phyloP scores from a whole-genome alignment of 371 early-diverging fungal genomes.

The Mucor indicus region DNA sequence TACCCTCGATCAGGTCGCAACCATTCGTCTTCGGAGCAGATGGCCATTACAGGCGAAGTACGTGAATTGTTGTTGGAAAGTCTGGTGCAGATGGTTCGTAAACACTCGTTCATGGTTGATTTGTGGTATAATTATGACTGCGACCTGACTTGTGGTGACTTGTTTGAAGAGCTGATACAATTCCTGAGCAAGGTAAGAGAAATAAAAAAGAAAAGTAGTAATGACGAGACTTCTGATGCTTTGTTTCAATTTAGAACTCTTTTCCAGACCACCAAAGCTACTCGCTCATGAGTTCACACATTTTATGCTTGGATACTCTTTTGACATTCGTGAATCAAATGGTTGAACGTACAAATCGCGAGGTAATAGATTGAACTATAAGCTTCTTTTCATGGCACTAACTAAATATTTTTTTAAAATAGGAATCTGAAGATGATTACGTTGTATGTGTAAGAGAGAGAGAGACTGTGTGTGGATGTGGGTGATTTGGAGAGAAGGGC shows the following conservation, averaged over 20 bases:
- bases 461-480: no score
- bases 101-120: conserved; percentile 78
- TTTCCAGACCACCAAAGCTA: conserved; percentile 75
- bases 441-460: conserved; percentile 23
- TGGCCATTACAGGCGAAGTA: conserved; percentile 67
- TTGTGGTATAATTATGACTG: conserved; percentile 95
- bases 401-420: not conserved
- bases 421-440: conserved; percentile 11
- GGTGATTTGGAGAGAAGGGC: not conserved
- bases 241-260: conserved; percentile 41
- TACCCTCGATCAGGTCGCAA: conserved; percentile 21
- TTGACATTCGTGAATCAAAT: conserved; percentile 76
- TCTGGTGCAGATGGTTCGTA: conserved; percentile 66
- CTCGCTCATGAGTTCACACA: conserved; percentile 59
- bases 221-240: not conserved
- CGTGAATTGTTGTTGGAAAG: conserved; percentile 83
- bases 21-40: conserved; percentile 39
- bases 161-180: conserved; percentile 84
- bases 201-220: not conserved
- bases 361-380: conserved; percentile 7
- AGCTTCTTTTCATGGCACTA: no score
- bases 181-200: conserved; percentile 59
- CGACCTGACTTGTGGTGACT: conserved; percentile 72
- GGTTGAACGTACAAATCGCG: conserved; percentile 62
- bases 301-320: conserved; percentile 78